A percentile compares a stretch with the other conserved stretches of the same genome.
These are phyloP conservation scores for Tricholoma sp. DNA, from an alignment of 768 basidiomycete species.

Conservation along the genomic window DNA sequence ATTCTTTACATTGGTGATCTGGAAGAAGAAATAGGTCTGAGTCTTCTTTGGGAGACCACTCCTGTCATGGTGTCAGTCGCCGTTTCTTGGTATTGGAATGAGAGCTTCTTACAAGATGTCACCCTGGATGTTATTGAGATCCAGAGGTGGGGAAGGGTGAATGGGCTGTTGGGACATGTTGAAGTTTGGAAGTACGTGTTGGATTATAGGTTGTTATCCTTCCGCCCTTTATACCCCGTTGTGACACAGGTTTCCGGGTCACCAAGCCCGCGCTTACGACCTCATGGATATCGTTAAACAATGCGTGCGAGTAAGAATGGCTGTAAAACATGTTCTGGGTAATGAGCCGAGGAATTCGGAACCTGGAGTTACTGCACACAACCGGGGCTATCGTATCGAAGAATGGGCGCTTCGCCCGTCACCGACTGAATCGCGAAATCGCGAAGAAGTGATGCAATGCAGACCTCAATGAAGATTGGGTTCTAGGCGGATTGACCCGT, in stretches of 20 bases:
- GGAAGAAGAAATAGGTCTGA: slow-evolving; percentile 48
- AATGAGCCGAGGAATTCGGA: not conserved
- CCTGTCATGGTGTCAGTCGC: slow-evolving; percentile 20
- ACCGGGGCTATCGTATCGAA: not conserved
- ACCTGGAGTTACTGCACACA: no score
- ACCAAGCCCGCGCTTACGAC: not conserved
- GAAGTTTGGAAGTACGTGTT: not conserved
- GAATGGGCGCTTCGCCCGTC: not conserved
- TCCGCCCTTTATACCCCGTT: not conserved
- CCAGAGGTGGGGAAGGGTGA: slow-evolving; percentile 16
- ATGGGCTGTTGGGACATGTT: slow-evolving; percentile 16
- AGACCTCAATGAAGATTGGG: no score
- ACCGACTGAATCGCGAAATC: not conserved
- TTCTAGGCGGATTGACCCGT: no score
- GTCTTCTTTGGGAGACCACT: slow-evolving; percentile 52
- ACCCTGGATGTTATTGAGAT: slow-evolving; percentile 42
- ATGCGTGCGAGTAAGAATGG: not conserved
- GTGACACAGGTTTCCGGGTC: not conserved
- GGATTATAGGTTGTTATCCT: not conserved
- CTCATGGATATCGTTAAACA: not conserved
- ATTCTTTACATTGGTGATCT: slow-evolving; percentile 34
- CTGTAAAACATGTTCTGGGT: not conserved
- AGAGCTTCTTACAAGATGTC: slow-evolving; percentile 36
- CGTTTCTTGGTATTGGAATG: not conserved
- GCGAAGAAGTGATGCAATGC: no score